Conservation (phyloP, 768 basidiomycete genomes). For the Porphyrellus cyaneotinctus region DNA sequence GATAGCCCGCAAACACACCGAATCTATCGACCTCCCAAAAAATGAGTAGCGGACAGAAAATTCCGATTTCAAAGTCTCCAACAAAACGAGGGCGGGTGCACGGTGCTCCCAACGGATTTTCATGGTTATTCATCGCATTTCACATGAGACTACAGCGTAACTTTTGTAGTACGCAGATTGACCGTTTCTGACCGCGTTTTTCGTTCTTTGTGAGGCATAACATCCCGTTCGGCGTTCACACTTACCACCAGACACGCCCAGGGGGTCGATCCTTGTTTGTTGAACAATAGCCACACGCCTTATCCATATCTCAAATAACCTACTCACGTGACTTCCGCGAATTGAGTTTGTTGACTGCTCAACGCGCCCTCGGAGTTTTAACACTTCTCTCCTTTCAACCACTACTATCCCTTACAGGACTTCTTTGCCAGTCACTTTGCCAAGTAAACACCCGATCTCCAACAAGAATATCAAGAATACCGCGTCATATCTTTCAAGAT, state of each 20-base stretch:
- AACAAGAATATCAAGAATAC: conserved; percentile 17
- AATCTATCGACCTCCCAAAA: conserved; percentile 27
- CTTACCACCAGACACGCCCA: conserved; percentile 1
- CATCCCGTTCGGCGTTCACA: conserved; percentile 6
- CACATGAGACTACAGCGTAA: conserved; percentile 8
- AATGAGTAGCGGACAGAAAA: conserved; percentile 30
- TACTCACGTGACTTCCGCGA: conserved; percentile 36
- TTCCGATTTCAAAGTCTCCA: conserved; percentile 16
- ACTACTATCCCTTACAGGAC: conserved; percentile 41
- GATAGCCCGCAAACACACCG: conserved; percentile 26
- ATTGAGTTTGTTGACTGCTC: conserved; percentile 40
- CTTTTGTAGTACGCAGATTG: conserved; percentile 13
- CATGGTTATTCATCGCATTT: conserved; percentile 19
- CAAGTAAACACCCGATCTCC: conserved; percentile 11
- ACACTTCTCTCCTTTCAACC: conserved; percentile 42
- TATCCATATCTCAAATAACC: conserved; percentile 31
- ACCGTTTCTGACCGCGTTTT: conserved; percentile 13
- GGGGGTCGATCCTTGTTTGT: not conserved
- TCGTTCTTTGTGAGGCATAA: conserved; percentile 10
- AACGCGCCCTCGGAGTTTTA: conserved; percentile 40
- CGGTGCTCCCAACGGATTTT: conserved; percentile 13
- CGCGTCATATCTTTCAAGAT: conserved; percentile 22
- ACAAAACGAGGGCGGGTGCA: conserved; percentile 15
- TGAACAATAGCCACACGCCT: conserved; percentile 10
- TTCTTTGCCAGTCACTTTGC: conserved; percentile 16